Evolutionary conservation across 2,329 filamentous ascomycete genomes (phyloP).

Genomic region (Dichotomopilus funicola): DNA sequence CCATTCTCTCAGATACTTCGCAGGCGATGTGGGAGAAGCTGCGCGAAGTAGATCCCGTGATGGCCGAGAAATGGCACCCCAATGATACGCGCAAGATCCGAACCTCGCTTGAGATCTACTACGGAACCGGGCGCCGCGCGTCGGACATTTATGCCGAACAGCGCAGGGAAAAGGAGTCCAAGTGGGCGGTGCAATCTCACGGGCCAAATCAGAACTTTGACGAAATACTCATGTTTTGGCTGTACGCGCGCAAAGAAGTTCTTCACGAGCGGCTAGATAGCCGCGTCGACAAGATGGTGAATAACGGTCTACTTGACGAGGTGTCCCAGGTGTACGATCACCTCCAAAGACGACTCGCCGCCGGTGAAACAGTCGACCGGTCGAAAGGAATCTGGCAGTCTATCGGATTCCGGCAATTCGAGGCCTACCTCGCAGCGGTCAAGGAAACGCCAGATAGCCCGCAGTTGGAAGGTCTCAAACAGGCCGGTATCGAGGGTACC

Average conservation of each 20-base stretch:
- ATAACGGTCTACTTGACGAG: conserved; percentile 45
- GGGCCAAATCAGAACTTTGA: conserved; percentile 31
- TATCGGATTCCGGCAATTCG: conserved; percentile 91
- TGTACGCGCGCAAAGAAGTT: conserved; percentile 64
- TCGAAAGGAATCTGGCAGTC: conserved; percentile 90
- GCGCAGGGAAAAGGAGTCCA: conserved; percentile 29
- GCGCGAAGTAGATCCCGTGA: conserved; percentile 74
- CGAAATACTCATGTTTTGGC: conserved; percentile 74
- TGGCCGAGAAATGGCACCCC: conserved; percentile 90
- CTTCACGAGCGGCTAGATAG: conserved; percentile 65
- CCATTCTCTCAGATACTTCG: conserved; percentile 66
- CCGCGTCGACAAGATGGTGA: conserved; percentile 80
- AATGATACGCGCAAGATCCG: conserved; percentile 86
- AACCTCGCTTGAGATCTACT: conserved; percentile 82
- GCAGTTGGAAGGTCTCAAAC: conserved; percentile 50
- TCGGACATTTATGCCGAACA: conserved; percentile 87
- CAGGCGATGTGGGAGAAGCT: conserved; percentile 68
- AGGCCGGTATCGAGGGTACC: conserved; percentile 62
- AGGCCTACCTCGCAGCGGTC: conserved; percentile 56
- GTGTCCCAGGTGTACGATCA: conserved; percentile 40
- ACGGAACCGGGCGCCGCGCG: conserved; percentile 72
- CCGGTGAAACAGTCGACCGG: conserved; percentile 57
- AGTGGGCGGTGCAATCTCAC: conserved; percentile 17
- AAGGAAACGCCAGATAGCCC: conserved; percentile 21
- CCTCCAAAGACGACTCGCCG: conserved; percentile 28